Percentiles rank a stretch among this genome's conserved stretches.
phyloP scores from a whole-genome alignment of 257 asterid genomes.

The Jacaranda mimosifolia region DNA sequence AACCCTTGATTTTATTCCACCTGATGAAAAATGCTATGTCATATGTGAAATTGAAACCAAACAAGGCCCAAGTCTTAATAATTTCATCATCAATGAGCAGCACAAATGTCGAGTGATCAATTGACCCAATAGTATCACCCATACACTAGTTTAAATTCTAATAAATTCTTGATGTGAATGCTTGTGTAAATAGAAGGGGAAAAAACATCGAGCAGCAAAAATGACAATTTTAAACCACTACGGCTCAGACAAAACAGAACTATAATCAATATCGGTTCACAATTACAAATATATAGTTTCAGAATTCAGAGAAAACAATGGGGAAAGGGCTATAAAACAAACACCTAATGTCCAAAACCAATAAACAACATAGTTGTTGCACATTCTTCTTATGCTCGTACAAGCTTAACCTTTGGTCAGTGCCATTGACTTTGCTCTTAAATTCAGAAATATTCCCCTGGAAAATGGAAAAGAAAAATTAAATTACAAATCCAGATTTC shows the following conservation, averaged over 20 bases:
- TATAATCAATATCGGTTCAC: not conserved
- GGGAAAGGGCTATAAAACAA: not conserved
- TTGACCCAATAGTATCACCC: too few species aligned
- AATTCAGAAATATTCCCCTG: constrained; percentile 95
- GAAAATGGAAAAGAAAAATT: constrained; percentile 18
- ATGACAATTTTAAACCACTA: not conserved
- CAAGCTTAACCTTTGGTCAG: constrained; percentile 53
- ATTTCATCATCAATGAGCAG: too few species aligned
- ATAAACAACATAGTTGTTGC: not conserved
- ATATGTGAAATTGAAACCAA: too few species aligned
- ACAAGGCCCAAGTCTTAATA: too few species aligned
- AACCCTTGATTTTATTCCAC: too few species aligned
- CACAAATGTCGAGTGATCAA: too few species aligned
- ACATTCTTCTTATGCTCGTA: not conserved
- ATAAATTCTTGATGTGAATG: too few species aligned
- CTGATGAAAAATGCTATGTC: too few species aligned
- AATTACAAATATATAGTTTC: not conserved
- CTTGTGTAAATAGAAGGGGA: too few species aligned
- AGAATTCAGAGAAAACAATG: not conserved
- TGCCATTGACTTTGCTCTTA: constrained; percentile 72
- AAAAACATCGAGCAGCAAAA: too few species aligned
- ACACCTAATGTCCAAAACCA: constrained; percentile 12
- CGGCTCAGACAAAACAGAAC: constrained; percentile 7
- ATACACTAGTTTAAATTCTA: too few species aligned
- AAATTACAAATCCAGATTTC: not conserved